A percentile compares a stretch with the other conserved stretches of the same genome.
Evolutionary conservation across 139 green algal genomes (phyloP).

Genomic region (Ettlia oleoabundans): DNA sequence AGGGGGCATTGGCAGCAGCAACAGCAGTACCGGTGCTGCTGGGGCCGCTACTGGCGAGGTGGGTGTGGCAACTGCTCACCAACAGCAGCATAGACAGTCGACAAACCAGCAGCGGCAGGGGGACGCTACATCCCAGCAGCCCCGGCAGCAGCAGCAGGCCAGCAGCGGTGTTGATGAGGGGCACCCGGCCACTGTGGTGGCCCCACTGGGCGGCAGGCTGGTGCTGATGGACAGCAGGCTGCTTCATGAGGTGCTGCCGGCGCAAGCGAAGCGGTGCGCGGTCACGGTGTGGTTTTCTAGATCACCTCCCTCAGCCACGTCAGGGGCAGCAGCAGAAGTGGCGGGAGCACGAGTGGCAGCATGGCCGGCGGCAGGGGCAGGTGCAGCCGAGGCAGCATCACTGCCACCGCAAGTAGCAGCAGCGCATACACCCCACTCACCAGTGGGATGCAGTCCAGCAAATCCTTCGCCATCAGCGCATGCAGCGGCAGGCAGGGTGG

Average conservation of each 20-base stretch:
- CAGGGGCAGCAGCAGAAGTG: conserved; percentile 2
- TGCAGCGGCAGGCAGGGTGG: neutral
- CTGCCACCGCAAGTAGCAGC: neutral
- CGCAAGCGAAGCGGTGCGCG: conserved; percentile 53
- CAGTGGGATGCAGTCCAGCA: too few species aligned
- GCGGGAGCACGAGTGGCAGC: neutral
- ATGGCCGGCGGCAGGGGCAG: neutral
- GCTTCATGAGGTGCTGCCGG: conserved; percentile 77
- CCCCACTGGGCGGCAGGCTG: conserved; percentile 63
- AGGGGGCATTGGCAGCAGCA: neutral
- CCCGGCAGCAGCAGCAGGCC: neutral
- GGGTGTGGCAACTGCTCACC: too few species aligned
- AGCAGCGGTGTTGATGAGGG: conserved; percentile 28
- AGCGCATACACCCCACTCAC: neutral
- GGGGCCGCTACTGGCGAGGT: neutral
- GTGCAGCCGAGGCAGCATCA: neutral
- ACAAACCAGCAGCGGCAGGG: neutral
- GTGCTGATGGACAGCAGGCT: conserved; percentile 72
- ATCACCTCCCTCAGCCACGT: neutral
- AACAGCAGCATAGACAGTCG: neutral
- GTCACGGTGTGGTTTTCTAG: conserved; percentile 74
- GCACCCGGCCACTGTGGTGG: conserved; percentile 40
- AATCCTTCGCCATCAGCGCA: too few species aligned
- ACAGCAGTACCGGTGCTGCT: neutral
- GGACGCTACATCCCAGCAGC: neutral